Base-by-base conservation (phyloP, 2,329 filamentous ascomycete genomes). In the Aspergillus udagawae region DNA sequence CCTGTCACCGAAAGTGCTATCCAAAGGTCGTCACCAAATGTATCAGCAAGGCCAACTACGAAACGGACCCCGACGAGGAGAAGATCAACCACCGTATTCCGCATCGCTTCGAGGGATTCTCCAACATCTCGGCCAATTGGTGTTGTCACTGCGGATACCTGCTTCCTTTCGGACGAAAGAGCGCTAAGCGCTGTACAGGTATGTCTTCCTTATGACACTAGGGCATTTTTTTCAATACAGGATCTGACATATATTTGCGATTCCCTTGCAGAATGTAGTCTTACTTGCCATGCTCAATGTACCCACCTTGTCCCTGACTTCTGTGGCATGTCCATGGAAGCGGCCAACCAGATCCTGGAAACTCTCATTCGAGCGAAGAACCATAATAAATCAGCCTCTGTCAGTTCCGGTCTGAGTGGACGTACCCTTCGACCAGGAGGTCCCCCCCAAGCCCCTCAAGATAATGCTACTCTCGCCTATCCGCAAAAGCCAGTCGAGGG, bases 41-140 rank as follows among this genome's bases (percentile, higher is more conserved):
- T 79, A 99, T 99, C 75, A 97, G 93, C 79, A 97, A 99, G 75
- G 97, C 93, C 61, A 99, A 99, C 72, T 93, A 94, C 62, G 94
- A 99, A 75, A 96, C 91, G 5, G 94, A 99, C 73, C 93, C 94
- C 23, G 94, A 99, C 76, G 94, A 99, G 77, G 94, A 97, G 77
- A 99, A 97, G 82, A 95, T 99, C 84, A 99, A 99, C 73, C 94
- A 99, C 74, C 90, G 94, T 63, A 99, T 99, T 71, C 94, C 94
- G 8, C 94, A 99, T 83, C 88, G 94, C 54, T 99, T 97, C 81
- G 87, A 93, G 69, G 86, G 89, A n/a, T 99, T 95, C 73, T 92
- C 92, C 63, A 99, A 99, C 70, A 90, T 99, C 77, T 94, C 92
- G 17, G 94, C 94, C 66, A 99, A 97, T 73, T 99, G 94, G 94